Conservation (phyloP, 495 filamentous ascomycete genomes). For the Choiromyces venosus region DNA sequence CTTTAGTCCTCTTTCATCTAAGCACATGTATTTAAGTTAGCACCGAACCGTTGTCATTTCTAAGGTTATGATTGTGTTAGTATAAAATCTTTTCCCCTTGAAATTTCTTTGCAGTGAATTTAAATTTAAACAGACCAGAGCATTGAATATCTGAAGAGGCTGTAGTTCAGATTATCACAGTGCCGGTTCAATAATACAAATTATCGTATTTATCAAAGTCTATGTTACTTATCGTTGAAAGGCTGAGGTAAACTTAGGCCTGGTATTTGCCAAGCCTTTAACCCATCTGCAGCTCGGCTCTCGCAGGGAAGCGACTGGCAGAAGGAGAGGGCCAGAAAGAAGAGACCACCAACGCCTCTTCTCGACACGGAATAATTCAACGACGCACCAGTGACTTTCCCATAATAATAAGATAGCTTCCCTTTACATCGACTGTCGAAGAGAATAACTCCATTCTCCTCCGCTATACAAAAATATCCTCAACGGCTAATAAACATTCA, state of each 20-base stretch:
- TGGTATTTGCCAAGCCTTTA: neutral
- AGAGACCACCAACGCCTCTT: slow-evolving; percentile 3
- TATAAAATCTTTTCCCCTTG: neutral
- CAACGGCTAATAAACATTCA: neutral
- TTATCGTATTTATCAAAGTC: neutral
- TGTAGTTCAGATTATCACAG: neutral
- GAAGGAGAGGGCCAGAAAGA: neutral
- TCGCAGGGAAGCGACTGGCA: neutral
- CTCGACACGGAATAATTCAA: neutral
- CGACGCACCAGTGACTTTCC: neutral
- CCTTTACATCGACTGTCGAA: neutral
- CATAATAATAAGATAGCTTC: neutral
- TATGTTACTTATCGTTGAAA: neutral
- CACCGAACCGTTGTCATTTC: neutral
- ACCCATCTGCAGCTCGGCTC: neutral
- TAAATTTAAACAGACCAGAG: neutral
- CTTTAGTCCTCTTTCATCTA: neutral
- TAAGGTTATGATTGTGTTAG: neutral
- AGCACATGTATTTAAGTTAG: neutral
- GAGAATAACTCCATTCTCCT: neutral
- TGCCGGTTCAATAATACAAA: neutral
- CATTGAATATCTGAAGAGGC: neutral
- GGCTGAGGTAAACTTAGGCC: neutral
- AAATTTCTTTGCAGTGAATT: neutral
- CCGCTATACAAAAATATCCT: neutral